Evolutionary conservation across 2,329 filamentous ascomycete species (phyloP).

Genomic region (Capronia americana): DNA sequence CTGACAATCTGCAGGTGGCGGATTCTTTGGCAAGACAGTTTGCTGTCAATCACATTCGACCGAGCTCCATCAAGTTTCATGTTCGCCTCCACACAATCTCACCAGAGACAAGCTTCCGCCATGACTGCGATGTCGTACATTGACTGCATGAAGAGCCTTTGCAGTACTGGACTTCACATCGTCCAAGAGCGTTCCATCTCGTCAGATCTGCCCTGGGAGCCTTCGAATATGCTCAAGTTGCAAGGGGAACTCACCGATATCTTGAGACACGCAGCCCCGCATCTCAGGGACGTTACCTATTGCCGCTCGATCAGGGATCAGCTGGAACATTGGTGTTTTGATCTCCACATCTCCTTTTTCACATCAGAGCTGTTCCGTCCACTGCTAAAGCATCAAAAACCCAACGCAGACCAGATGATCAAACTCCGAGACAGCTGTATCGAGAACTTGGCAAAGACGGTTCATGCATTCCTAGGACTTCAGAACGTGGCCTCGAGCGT

Average conservation of each 20-base stretch:
- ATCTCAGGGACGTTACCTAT: constrained; percentile 60
- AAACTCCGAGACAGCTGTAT: constrained; percentile 13
- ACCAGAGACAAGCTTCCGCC: constrained; percentile 31
- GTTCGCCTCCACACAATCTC: constrained; percentile 29
- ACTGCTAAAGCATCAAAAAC: constrained; percentile 57
- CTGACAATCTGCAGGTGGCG: constrained; percentile 39
- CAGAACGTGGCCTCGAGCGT: constrained; percentile 20
- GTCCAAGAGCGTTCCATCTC: constrained; percentile 55
- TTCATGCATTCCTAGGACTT: constrained; percentile 25
- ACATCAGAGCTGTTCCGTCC: constrained; percentile 67
- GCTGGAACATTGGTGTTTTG: constrained; percentile 64
- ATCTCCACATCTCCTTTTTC: constrained; percentile 67
- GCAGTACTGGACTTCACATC: constrained; percentile 41
- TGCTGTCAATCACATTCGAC: constrained; percentile 46
- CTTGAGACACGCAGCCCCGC: constrained; percentile 62
- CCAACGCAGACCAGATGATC: constrained; percentile 29
- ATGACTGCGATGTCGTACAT: constrained; percentile 38
- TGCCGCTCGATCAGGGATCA: constrained; percentile 55
- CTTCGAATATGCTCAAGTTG: constrained; percentile 61
- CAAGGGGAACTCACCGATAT: constrained; percentile 63
- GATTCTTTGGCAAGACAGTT: constrained; percentile 47
- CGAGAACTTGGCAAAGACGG: constrained; percentile 22
- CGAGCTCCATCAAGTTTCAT: constrained; percentile 42
- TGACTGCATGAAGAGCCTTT: constrained; percentile 43
- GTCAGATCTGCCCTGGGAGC: constrained; percentile 57